Conservation (phyloP, 1,284 basidiomycete species). For the Amylostereum areolatum region DNA sequence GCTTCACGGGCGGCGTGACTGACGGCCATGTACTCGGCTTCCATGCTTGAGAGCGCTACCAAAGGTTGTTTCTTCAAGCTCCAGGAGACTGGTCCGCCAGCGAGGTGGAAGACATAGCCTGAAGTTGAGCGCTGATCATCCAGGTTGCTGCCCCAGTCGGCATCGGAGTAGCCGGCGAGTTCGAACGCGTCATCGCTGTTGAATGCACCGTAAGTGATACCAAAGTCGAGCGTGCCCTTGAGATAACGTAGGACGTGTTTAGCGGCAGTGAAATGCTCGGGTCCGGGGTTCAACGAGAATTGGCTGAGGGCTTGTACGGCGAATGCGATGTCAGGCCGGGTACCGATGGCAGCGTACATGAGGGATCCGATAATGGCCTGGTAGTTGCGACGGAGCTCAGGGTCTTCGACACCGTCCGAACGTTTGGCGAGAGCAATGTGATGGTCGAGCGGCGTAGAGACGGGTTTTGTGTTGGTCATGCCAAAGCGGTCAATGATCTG, state of each 20-base stretch:
- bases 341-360: conserved; percentile 10
- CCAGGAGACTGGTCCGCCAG: conserved; percentile 7
- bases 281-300: conserved; percentile 19
- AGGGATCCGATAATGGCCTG: conserved; percentile 2
- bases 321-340: conserved; percentile 25
- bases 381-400: no score
- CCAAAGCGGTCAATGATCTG: conserved; percentile 21
- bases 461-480: conserved; percentile 14
- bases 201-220: conserved; percentile 1
- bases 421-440: conserved; percentile 8
- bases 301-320: conserved; percentile 18
- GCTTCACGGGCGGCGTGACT: conserved; percentile 19
- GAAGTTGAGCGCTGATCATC: conserved; percentile 2
- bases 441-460: conserved; percentile 16
- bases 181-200: not conserved
- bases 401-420: no score
- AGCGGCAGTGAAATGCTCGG: conserved; percentile 19
- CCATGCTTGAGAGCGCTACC: conserved; percentile 12
- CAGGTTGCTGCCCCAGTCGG: conserved; percentile 2
- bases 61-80: conserved; percentile 4
- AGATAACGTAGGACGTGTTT: conserved; percentile 23
- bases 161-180: conserved; percentile 4
- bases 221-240: conserved; percentile 10
- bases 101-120: conserved; percentile 5
- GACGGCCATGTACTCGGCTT: conserved; percentile 23